These are phyloP conservation scores for Neonectria sp. DNA, from an alignment of 2,329 filamentous ascomycete genomes.

Conservation along the genomic window DNA sequence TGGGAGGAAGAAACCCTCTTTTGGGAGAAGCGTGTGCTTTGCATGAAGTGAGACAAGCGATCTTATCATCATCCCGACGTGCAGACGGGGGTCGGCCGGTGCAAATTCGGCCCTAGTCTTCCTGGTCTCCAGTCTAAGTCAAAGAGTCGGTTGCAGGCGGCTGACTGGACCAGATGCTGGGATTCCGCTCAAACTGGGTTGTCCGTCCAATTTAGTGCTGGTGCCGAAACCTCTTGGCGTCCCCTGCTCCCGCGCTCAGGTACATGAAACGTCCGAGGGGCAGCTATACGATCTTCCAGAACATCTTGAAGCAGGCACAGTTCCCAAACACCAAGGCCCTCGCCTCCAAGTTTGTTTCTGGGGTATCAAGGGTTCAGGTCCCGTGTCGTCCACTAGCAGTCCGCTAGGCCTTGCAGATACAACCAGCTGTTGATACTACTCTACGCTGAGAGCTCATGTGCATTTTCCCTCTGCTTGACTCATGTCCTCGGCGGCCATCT, in stretches of 20 bases:
- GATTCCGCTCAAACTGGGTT: conserved; percentile 1
- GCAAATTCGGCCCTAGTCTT: conserved; percentile 10
- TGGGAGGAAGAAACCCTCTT: conserved; percentile 3
- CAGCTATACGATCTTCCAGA: conserved; percentile 45
- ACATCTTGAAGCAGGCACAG: conserved; percentile 41
- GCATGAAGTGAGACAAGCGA: conserved; percentile 29
- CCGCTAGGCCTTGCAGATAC: conserved; percentile 41
- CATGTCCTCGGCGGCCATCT: conserved; percentile 35
- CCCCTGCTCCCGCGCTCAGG: conserved; percentile 30
- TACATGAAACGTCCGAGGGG: conserved; percentile 45
- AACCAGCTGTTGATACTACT: conserved; percentile 28
- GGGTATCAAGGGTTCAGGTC: conserved; percentile 39
- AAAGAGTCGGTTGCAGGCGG: not conserved
- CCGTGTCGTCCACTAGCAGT: conserved; percentile 24
- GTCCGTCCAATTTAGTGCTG: conserved; percentile 36
- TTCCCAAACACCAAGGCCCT: conserved; percentile 28
- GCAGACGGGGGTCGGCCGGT: conserved; percentile 16
- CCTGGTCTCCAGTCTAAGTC: conserved; percentile 12
- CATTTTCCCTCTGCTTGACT: conserved; percentile 37
- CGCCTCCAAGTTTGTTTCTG: conserved; percentile 38
- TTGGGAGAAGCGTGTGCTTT: conserved; percentile 6
- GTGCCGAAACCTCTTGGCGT: conserved; percentile 39
- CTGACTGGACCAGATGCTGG: conserved; percentile 6
- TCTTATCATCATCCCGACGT: conserved; percentile 21
- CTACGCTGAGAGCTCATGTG: conserved; percentile 23